Evolutionary conservation across 306 rosid genomes (phyloP).

Genomic region (Corylus heterophylla): DNA sequence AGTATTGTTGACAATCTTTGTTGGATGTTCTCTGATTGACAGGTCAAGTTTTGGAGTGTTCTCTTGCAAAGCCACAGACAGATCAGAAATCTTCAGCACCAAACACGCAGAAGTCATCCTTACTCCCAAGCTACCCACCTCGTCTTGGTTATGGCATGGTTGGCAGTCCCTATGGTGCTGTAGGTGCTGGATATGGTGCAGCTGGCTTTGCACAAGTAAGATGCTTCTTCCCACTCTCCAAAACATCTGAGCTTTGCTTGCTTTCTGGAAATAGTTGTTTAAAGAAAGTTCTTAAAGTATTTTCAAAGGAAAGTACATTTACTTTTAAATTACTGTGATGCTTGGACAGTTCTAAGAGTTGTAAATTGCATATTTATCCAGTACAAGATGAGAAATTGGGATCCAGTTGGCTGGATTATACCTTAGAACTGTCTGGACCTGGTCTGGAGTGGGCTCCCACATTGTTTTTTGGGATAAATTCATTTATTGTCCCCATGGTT

Average conservation of each 20-base stretch:
- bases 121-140: slow-evolving; percentile 58
- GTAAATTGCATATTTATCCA: not conserved
- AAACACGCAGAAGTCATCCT: slow-evolving; percentile 37
- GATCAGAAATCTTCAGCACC: slow-evolving; percentile 53
- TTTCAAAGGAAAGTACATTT: not conserved
- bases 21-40: slow-evolving; percentile 20
- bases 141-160: slow-evolving; percentile 55
- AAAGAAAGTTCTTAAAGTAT: not conserved
- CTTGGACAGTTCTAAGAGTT: not conserved
- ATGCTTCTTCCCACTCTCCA: slow-evolving; percentile 12
- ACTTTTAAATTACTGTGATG: not conserved
- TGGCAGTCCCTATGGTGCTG: slow-evolving; percentile 53
- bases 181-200: slow-evolving; percentile 60
- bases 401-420: not conserved
- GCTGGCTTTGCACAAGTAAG: slow-evolving; percentile 69
- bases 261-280: not conserved
- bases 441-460: not conserved
- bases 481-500: too few relatives aligned
- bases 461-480: not conserved
- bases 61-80: slow-evolving; percentile 71
- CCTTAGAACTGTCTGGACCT: not conserved
- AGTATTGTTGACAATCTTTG: slow-evolving; percentile 7
- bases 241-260: not conserved
- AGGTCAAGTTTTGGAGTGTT: slow-evolving; percentile 74
- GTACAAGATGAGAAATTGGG: not conserved